Evolutionary conservation across 2,329 filamentous ascomycete genomes (phyloP).

Genomic region (Metarhizium guizhouense): DNA sequence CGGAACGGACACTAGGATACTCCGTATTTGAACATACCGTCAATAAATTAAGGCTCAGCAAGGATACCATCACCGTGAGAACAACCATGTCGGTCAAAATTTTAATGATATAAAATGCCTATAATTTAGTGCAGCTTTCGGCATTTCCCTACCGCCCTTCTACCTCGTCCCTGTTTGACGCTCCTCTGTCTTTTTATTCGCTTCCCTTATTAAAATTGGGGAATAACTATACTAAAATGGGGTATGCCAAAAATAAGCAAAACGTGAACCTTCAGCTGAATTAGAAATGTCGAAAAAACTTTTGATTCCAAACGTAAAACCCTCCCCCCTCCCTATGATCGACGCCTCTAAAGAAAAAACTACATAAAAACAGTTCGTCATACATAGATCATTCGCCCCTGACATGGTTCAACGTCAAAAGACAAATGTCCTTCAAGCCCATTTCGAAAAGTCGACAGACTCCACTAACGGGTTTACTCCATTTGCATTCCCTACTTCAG

Average conservation of each 20-base stretch:
- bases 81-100: too few species aligned
- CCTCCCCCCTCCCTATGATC: not conserved
- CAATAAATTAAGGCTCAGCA: too few species aligned
- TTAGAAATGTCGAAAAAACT: slow-evolving; percentile 1
- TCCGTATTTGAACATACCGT: too few species aligned
- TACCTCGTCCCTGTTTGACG: not conserved
- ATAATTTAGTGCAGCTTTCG: too few species aligned
- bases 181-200: not conserved
- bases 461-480: slow-evolving; percentile 23
- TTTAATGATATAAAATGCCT: too few species aligned
- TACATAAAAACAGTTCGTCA: not conserved
- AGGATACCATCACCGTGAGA: too few species aligned
- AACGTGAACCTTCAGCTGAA: not conserved
- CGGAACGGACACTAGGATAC: too few species aligned
- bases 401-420: not conserved
- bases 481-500: slow-evolving; percentile 33
- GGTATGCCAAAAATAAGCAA: slow-evolving; percentile 3
- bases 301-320: not conserved
- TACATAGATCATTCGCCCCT: not conserved
- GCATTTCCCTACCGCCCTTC: not conserved
- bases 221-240: not conserved
- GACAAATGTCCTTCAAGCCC: slow-evolving; percentile 17
- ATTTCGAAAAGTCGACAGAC: slow-evolving; percentile 30
- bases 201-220: not conserved
- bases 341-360: slow-evolving; percentile 1